Evolutionary conservation across 345 rosid species (phyloP).

Genomic region (Moricandia arvensis): DNA sequence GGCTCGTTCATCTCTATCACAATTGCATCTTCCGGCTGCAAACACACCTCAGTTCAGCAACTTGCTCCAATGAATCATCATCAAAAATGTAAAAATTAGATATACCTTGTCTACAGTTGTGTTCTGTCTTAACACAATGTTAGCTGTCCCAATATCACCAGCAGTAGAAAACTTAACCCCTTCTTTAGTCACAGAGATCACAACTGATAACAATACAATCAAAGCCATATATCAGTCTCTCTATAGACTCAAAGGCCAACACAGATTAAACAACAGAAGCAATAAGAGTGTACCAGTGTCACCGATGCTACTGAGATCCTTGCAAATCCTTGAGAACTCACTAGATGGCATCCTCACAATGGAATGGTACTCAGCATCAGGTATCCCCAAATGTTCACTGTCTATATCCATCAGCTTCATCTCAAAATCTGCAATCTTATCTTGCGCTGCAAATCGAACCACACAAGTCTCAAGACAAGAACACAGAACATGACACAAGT

Average conservation of each 20-base stretch:
- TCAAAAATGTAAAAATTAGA: neutral
- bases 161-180: constrained; percentile 94
- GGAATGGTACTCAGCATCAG: constrained; percentile 93
- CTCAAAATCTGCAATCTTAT: constrained; percentile 91
- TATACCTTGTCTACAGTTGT: constrained; percentile 82
- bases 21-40: constrained; percentile 93
- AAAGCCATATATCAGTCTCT: neutral
- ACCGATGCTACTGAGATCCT: constrained; percentile 85
- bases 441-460: constrained; percentile 60
- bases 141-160: constrained; percentile 95
- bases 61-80: neutral
- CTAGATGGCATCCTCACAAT: constrained; percentile 90
- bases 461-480: neutral
- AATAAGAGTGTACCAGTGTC: constrained; percentile 57
- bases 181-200: constrained; percentile 93
- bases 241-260: neutral
- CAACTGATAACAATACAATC: constrained; percentile 47
- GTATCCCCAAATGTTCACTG: constrained; percentile 95
- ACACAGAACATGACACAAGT: neutral
- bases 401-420: constrained; percentile 98
- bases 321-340: constrained; percentile 86
- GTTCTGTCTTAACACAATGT: constrained; percentile 90
- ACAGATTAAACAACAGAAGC: neutral
- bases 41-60: constrained; percentile 6
- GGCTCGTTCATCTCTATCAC: constrained; percentile 91